phyloP scores from a whole-genome alignment of 306 rosid genomes.

The Coriaria nepalensis region DNA sequence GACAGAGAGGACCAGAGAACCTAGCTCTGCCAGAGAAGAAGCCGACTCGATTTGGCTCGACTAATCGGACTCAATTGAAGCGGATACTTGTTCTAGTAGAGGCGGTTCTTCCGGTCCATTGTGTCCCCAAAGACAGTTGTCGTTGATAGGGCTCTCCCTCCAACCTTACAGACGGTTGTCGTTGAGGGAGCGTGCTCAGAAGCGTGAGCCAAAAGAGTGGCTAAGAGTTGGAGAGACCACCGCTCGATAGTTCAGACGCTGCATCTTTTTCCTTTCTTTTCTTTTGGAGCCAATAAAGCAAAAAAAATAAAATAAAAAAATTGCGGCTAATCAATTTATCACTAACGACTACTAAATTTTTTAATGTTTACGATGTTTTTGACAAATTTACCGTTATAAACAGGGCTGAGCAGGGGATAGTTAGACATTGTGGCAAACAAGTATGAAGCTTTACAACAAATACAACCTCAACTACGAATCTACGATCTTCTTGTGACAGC shows the following conservation, averaged over 20 bases:
- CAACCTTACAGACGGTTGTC: slow-evolving; percentile 63
- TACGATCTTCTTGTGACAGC: too few species aligned
- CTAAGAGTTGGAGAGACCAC: slow-evolving; percentile 11
- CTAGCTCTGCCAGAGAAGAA: slow-evolving; percentile 68
- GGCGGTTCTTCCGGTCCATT: slow-evolving; percentile 34
- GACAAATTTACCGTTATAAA: too few species aligned
- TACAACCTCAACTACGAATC: too few species aligned
- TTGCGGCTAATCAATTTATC: too few species aligned
- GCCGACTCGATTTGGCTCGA: slow-evolving; percentile 22
- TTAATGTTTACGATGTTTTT: too few species aligned
- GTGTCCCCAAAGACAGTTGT: slow-evolving; percentile 65
- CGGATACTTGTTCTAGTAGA: slow-evolving; percentile 6
- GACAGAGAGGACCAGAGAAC: slow-evolving; percentile 71
- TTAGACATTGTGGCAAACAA: too few species aligned
- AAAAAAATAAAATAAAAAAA: too few species aligned
- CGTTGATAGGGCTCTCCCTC: slow-evolving; percentile 49
- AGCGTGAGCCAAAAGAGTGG: slow-evolving; percentile 1
- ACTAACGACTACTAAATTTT: too few species aligned
- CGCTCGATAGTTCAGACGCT: slow-evolving; percentile 13
- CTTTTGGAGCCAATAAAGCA: too few species aligned
- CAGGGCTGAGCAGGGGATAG: too few species aligned
- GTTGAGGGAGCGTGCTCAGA: slow-evolving; percentile 14
- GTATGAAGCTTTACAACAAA: too few species aligned
- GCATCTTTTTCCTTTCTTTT: slow-evolving; percentile 19
- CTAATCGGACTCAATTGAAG: not conserved